Conservation (phyloP, 2,329 filamentous ascomycete genomes). For the Lecanoromycetidae sp. region DNA sequence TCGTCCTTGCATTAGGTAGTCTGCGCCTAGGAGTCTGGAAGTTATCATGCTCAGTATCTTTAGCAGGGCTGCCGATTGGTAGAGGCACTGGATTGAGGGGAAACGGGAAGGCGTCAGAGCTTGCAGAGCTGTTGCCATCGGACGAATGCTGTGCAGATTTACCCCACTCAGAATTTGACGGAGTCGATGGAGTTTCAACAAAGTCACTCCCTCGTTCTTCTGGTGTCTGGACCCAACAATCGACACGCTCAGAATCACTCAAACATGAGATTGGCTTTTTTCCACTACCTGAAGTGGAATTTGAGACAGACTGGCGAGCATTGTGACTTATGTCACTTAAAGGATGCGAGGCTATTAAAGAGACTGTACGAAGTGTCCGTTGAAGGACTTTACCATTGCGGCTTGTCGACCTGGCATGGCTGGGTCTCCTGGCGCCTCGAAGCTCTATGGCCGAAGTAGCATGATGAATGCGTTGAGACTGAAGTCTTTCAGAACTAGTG, state of each 20-base stretch:
- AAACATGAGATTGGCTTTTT: no score
- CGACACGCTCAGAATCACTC: no score
- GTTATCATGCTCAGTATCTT: neutral
- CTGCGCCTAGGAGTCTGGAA: constrained; percentile 1
- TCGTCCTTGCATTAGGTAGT: neutral
- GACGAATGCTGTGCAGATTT: no score
- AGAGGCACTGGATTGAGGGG: constrained; percentile 11
- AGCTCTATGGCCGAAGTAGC: constrained; percentile 5
- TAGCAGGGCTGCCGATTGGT: neutral
- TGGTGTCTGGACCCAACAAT: no score
- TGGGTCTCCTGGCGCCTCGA: neutral
- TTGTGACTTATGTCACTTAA: neutral
- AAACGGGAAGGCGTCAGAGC: constrained; percentile 17
- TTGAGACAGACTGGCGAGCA: neutral
- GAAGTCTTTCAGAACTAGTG: neutral
- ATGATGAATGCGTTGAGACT: neutral
- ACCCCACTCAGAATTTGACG: no score
- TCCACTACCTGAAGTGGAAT: neutral
- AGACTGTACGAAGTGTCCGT: neutral
- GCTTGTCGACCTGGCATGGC: neutral
- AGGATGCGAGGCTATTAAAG: neutral
- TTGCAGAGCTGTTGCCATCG: neutral
- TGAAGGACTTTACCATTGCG: neutral
- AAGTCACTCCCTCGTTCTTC: no score
- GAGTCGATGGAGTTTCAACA: neutral